A percentile compares a stretch with the other conserved stretches of the same genome.
These are phyloP conservation scores for Solanum piurae DNA, from an alignment of 257 asterid species.

Conservation along the genomic window DNA sequence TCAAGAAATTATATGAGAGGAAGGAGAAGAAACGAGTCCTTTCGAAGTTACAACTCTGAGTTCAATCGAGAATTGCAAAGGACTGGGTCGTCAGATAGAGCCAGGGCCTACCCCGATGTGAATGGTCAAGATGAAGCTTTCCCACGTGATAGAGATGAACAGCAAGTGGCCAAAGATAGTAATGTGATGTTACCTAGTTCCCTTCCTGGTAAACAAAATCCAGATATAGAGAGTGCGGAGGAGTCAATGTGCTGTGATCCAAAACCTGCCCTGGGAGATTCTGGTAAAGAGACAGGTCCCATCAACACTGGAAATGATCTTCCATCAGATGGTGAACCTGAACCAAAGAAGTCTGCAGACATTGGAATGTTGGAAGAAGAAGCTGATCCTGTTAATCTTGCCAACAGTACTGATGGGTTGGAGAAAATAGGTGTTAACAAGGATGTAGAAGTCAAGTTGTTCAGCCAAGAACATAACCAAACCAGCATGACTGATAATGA, in stretches of 20 bases:
- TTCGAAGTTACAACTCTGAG: constrained; percentile 42
- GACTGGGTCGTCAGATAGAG: constrained; percentile 47
- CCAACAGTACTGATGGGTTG: constrained; percentile 13
- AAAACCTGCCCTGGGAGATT: constrained; percentile 20
- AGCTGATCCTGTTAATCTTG: constrained; percentile 21
- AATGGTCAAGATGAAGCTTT: constrained; percentile 32
- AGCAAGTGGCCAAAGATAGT: constrained; percentile 27
- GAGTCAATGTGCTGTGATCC: constrained; percentile 10
- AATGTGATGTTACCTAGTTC: constrained; percentile 22
- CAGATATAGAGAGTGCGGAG: background rate
- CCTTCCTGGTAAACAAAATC: constrained; percentile 25
- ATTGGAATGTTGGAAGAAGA: constrained; percentile 14
- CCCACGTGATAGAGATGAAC: constrained; percentile 27
- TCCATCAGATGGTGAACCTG: constrained; percentile 22
- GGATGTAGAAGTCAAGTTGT: constrained; percentile 9
- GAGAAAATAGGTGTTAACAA: constrained; percentile 22
- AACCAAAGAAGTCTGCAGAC: constrained; percentile 29
- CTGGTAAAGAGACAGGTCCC: constrained; percentile 29
- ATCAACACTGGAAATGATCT: constrained; percentile 18
- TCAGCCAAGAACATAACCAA: constrained; percentile 16
- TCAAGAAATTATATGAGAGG: constrained; percentile 40
- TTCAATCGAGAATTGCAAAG: constrained; percentile 41
- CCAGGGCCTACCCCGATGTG: constrained; percentile 26
- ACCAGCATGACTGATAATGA: constrained; percentile 27
- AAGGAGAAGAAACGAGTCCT: constrained; percentile 57